These are phyloP conservation scores for Sonneratia caseolaris DNA, from an alignment of 345 rosid species.

Conservation along the genomic window DNA sequence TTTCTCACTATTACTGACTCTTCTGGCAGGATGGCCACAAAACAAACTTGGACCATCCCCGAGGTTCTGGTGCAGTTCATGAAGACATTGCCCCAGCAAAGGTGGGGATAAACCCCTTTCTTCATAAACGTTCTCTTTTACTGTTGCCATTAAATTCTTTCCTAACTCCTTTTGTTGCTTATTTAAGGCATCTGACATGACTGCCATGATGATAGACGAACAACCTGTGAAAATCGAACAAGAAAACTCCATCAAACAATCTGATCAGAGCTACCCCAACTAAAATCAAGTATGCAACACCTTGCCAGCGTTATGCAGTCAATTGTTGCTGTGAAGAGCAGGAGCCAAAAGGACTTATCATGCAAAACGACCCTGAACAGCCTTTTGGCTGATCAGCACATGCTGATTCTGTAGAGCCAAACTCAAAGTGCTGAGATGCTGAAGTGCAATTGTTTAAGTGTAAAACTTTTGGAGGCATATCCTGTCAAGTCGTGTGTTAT, in stretches of 20 bases:
- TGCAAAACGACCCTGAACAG: neutral
- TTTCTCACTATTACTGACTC: neutral
- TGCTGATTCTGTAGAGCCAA: neutral
- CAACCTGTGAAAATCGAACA: constrained; percentile 53
- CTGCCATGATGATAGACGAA: constrained; percentile 55
- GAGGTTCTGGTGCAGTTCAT: neutral
- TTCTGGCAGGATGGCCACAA: neutral
- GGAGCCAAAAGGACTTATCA: neutral
- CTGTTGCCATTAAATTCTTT: neutral
- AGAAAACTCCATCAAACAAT: constrained; percentile 42
- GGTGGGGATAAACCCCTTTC: neutral
- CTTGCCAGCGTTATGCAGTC: neutral
- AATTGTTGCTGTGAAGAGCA: neutral
- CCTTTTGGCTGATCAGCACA: neutral
- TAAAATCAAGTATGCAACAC: neutral
- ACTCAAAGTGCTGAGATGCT: neutral
- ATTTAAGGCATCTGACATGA: constrained; percentile 42
- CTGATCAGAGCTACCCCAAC: constrained; percentile 47
- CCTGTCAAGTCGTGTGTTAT: neutral
- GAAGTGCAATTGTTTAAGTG: neutral
- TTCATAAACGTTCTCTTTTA: neutral
- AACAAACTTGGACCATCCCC: neutral
- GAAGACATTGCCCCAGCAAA: neutral
- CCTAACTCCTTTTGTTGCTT: neutral
- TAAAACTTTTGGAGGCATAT: neutral